Conservation (phyloP, 768 basidiomycete species). For the Xerocomellus chrysenteron region DNA sequence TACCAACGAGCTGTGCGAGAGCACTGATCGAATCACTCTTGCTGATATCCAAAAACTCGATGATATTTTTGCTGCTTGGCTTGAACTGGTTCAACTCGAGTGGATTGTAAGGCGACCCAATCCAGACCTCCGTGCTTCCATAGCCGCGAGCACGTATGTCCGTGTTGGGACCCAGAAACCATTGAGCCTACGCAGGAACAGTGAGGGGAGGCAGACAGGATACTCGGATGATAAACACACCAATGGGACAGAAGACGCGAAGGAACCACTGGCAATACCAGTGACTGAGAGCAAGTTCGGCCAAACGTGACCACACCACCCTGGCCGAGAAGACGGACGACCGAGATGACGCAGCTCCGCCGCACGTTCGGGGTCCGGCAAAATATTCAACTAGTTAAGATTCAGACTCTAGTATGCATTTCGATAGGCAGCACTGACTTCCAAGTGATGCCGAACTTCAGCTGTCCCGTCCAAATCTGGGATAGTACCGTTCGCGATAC, state of each 20-base stretch:
- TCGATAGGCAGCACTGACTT: neutral
- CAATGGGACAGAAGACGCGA: constrained; percentile 10
- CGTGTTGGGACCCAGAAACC: constrained; percentile 9
- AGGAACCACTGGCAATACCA: constrained; percentile 9
- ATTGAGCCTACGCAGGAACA: constrained; percentile 4
- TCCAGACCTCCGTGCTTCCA: constrained; percentile 4
- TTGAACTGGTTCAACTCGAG: constrained; percentile 11
- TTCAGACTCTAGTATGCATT: neutral
- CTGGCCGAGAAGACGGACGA: constrained; percentile 10
- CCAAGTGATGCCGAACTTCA: constrained; percentile 2
- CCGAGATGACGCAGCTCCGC: constrained; percentile 13
- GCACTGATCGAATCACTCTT: neutral
- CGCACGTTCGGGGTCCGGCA: constrained; percentile 3
- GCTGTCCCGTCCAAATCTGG: neutral
- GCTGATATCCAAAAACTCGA: constrained; percentile 17
- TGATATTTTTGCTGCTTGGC: neutral
- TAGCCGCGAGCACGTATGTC: neutral
- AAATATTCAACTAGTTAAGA: neutral
- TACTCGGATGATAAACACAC: neutral
- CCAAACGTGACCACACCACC: constrained; percentile 15
- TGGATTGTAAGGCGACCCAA: constrained; percentile 8
- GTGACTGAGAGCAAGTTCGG: constrained; percentile 12
- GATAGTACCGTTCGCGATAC: constrained; percentile 8
- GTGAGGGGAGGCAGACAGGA: neutral
- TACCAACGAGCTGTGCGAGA: constrained; percentile 5